Conservation (phyloP, 2,329 filamentous ascomycete genomes). For the Penicillium sp. region DNA sequence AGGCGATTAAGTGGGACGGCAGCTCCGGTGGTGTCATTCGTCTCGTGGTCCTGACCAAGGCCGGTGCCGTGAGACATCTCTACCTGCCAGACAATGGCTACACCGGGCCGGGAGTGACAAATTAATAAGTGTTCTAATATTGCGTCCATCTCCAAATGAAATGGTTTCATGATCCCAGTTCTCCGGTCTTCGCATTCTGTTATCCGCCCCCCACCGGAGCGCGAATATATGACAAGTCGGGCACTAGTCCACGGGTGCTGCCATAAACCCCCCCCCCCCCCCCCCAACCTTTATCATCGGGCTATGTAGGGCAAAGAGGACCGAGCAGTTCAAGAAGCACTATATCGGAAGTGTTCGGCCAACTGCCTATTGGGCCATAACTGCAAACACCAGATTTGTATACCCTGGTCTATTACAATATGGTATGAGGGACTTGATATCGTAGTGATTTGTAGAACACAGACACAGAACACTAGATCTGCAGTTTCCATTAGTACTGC, state of each 20-base stretch:
- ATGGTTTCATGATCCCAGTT: slow-evolving; percentile 14
- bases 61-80: slow-evolving; percentile 86
- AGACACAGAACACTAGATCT: not conserved
- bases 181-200: not conserved
- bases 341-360: not conserved
- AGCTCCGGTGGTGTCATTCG: slow-evolving; percentile 97
- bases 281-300: not conserved
- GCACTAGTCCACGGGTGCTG: not conserved
- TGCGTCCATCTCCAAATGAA: slow-evolving; percentile 14
- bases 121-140: slow-evolving; percentile 30
- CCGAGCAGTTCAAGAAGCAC: not conserved
- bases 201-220: not conserved
- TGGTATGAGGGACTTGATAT: not conserved
- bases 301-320: not conserved
- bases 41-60: slow-evolving; percentile 90
- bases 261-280: no score
- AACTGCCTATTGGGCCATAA: not conserved
- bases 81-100: slow-evolving; percentile 94
- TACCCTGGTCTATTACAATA: slow-evolving; percentile 13
- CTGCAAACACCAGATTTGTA: not conserved
- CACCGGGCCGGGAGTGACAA: slow-evolving; percentile 62
- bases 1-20: slow-evolving; percentile 99
- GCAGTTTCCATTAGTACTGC: not conserved
- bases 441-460: not conserved
- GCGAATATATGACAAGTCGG: not conserved